A percentile compares a stretch with the other conserved stretches of the same genome.
phyloP scores from a whole-genome alignment of 192 early-diverging fungal species.

The Linnemannia hyalina region DNA sequence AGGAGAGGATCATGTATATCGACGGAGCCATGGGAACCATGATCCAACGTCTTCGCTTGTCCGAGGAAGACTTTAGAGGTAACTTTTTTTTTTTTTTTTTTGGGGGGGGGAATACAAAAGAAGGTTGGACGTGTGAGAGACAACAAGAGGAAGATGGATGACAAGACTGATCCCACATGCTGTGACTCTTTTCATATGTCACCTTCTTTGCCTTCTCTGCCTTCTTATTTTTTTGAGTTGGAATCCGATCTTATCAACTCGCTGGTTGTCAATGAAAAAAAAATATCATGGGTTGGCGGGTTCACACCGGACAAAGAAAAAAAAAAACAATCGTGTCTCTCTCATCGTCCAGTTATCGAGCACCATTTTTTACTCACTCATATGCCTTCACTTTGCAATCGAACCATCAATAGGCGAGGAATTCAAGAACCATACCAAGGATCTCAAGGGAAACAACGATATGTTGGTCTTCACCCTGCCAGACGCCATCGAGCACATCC shows the following conservation, averaged over 20 bases:
- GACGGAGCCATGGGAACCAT: slow-evolving; percentile 98
- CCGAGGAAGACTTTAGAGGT: slow-evolving; percentile 90
- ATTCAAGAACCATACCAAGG: slow-evolving; percentile 87
- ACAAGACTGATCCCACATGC: not conserved
- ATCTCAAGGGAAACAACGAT: slow-evolving; percentile 97
- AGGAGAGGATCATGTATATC: slow-evolving; percentile 93
- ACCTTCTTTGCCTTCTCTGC: not conserved
- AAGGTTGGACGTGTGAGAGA: not conserved
- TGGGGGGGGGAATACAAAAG: not conserved
- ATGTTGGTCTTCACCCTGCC: slow-evolving; percentile 92
- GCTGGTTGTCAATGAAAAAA: not conserved
- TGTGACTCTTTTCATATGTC: slow-evolving; percentile 10
- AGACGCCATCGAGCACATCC: slow-evolving; percentile 90
- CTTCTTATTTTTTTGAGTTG: not conserved
- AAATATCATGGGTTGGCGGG: not conserved
- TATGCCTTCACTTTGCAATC: not conserved
- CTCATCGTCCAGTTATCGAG: not conserved
- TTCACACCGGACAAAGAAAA: not conserved
- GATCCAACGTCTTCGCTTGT: slow-evolving; percentile 87
- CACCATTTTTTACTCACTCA: not conserved
- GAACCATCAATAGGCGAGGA: slow-evolving; percentile 66
- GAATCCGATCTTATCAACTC: slow-evolving; percentile 1
- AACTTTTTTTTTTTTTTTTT: slow-evolving; percentile 1
- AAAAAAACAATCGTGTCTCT: not conserved
- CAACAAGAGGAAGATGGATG: not conserved